Evolutionary conservation across 2,329 filamentous ascomycete species (phyloP).

Genomic region (Sarocladium oryzae): DNA sequence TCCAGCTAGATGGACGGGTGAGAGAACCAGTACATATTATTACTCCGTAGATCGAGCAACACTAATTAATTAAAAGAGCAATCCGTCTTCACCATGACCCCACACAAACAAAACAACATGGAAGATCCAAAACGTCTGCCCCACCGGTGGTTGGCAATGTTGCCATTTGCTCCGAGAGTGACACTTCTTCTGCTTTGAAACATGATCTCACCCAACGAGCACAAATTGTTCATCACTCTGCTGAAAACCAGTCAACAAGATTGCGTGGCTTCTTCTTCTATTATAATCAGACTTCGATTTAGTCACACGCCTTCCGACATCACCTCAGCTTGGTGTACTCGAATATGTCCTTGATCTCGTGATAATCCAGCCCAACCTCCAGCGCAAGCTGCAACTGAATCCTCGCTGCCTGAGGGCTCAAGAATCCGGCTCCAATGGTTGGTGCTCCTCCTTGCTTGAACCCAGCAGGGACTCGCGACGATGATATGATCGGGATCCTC

Average conservation of each 20-base stretch:
- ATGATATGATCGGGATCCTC: slow-evolving; percentile 42
- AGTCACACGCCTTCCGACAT: no score
- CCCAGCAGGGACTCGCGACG: slow-evolving; percentile 33
- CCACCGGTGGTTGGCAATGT: slow-evolving; percentile 4
- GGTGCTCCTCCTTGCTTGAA: slow-evolving; percentile 46
- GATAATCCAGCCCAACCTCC: slow-evolving; percentile 21
- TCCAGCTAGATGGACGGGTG: no score
- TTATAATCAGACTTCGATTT: no score
- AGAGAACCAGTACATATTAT: no score
- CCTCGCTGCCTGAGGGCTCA: slow-evolving; percentile 50
- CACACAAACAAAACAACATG: slow-evolving; percentile 4
- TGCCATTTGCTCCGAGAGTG: no score
- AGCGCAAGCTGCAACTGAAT: slow-evolving; percentile 42
- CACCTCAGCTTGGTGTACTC: slow-evolving; percentile 13
- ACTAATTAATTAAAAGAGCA: no score
- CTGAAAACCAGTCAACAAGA: no score
- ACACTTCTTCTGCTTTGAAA: no score
- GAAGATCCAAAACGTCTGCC: not conserved
- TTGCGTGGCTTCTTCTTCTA: no score
- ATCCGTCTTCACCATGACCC: not conserved
- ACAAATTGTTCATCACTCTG: no score
- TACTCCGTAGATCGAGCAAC: no score
- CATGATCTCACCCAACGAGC: no score
- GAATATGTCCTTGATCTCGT: slow-evolving; percentile 22
- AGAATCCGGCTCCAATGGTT: slow-evolving; percentile 39